Conservation (phyloP, 139 green algal genomes). For the Eudorina sp. region DNA sequence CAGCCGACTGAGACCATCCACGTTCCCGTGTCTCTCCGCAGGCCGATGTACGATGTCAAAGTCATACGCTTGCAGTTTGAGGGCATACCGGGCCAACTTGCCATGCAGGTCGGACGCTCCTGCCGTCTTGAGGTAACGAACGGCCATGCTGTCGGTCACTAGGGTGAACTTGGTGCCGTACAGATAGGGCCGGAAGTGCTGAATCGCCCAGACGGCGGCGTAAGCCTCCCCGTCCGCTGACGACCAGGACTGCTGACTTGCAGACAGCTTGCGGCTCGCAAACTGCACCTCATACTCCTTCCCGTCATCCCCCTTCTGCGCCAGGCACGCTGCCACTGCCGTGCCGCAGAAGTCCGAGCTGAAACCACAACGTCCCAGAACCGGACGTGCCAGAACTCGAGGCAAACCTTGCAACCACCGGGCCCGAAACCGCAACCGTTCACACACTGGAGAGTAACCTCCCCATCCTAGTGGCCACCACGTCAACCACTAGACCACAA, state of each 20-base stretch:
- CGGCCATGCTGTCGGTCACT: conserved; percentile 45
- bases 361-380: too few species aligned
- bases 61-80: conserved; percentile 47
- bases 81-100: conserved; percentile 38
- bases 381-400: too few species aligned
- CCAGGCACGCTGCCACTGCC: background rate
- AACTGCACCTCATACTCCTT: background rate
- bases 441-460: too few species aligned
- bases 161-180: conserved; percentile 42
- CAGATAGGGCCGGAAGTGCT: conserved; percentile 45
- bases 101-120: background rate
- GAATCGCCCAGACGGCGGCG: conserved; percentile 28
- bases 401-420: too few species aligned
- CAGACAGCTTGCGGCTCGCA: background rate
- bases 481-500: too few species aligned
- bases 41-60: conserved; percentile 31
- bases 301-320: background rate
- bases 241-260: conserved; percentile 35
- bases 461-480: too few species aligned
- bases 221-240: conserved; percentile 48
- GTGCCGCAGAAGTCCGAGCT: background rate
- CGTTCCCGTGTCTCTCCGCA: conserved; percentile 26
- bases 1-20: conserved; percentile 36
- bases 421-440: too few species aligned
- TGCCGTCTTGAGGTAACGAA: conserved; percentile 22